phyloP scores from a whole-genome alignment of 1,284 basidiomycete genomes.

The Leccinum subrobustum region DNA sequence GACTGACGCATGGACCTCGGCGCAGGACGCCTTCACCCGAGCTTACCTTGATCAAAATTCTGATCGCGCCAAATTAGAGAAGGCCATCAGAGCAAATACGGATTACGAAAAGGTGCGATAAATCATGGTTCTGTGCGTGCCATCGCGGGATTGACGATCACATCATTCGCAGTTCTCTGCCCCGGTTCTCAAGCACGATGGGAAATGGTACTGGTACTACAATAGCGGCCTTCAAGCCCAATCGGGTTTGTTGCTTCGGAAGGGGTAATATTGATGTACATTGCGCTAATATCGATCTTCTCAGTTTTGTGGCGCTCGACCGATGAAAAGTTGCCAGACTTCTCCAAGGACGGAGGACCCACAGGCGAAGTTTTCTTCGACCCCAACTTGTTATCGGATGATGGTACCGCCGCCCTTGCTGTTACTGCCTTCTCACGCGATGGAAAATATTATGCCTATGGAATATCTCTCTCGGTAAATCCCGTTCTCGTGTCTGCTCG shows the following conservation, averaged over 20 bases:
- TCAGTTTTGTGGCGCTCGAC: conserved; percentile 68
- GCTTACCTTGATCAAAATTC: conserved; percentile 60
- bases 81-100: conserved; percentile 59
- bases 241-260: conserved; percentile 41
- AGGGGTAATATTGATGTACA: neutral
- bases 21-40: conserved; percentile 62
- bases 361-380: conserved; percentile 77
- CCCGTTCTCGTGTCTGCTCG: conserved; percentile 1
- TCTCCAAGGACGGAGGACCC: conserved; percentile 42
- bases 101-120: conserved; percentile 66
- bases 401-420: conserved; percentile 70
- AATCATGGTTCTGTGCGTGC: neutral
- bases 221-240: conserved; percentile 73
- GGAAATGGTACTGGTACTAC: conserved; percentile 76
- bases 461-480: conserved; percentile 65
- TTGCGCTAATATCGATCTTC: conserved; percentile 3
- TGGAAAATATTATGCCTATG: conserved; percentile 76
- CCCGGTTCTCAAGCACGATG: conserved; percentile 61
- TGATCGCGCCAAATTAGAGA: conserved; percentile 56
- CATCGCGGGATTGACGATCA: neutral
- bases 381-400: conserved; percentile 67
- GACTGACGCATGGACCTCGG: conserved; percentile 62
- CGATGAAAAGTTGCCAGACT: conserved; percentile 50
- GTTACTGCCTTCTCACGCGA: conserved; percentile 61
- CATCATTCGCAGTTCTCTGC: conserved; percentile 50